phyloP scores from a whole-genome alignment of 1,139 yeast species.

The Pichia sp. region DNA sequence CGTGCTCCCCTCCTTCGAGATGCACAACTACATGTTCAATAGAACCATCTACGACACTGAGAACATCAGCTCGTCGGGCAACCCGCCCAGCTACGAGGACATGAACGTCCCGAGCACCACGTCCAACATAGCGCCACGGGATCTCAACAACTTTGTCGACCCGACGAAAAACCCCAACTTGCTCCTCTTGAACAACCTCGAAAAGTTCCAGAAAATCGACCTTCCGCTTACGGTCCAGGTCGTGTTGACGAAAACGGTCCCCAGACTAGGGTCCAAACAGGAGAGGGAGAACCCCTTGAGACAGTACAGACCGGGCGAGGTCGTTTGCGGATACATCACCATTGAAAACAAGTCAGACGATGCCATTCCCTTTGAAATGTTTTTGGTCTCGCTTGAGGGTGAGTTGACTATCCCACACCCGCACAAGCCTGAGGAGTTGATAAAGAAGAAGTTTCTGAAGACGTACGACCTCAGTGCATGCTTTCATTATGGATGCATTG shows the following conservation, averaged over 20 bases:
- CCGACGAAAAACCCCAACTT: conserved; percentile 29
- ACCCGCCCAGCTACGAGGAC: conserved; percentile 26
- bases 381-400: conserved; percentile 58
- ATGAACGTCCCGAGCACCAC: conserved; percentile 2
- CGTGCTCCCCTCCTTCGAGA: conserved; percentile 59
- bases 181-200: conserved; percentile 35
- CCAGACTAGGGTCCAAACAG: conserved; percentile 29
- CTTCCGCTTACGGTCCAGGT: conserved; percentile 35
- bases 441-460: conserved; percentile 34
- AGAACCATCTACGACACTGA: conserved; percentile 32
- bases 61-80: conserved; percentile 10
- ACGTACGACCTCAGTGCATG: conserved; percentile 42
- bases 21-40: conserved; percentile 54
- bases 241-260: conserved; percentile 35
- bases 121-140: neutral
- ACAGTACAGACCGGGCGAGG: conserved; percentile 54
- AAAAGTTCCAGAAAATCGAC: conserved; percentile 31
- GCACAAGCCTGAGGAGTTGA: conserved; percentile 4
- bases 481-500: conserved; percentile 37
- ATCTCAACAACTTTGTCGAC: conserved; percentile 16
- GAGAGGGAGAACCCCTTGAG: conserved; percentile 35
- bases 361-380: conserved; percentile 50
- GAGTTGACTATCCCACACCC: conserved; percentile 21
- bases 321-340: conserved; percentile 49
- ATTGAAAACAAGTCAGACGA: conserved; percentile 41